A percentile compares a stretch with the other conserved stretches of the same genome.
phyloP scores from a whole-genome alignment of 2,329 filamentous ascomycete species.

The Fusarium nanum region DNA sequence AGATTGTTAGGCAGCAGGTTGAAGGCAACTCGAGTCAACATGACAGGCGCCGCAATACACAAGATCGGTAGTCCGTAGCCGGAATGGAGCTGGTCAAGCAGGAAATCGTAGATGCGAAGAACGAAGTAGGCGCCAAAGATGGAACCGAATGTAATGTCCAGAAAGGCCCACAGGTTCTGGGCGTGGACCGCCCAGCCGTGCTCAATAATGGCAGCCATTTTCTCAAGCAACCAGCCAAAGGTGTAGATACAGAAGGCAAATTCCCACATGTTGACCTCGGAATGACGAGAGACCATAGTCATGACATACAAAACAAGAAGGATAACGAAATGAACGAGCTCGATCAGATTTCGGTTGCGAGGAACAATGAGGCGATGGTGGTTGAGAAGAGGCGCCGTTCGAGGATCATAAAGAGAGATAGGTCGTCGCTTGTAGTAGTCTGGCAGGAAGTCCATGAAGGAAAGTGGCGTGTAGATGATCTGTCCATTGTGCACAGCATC shows the following conservation, averaged over 20 bases:
- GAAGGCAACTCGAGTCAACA: conserved; percentile 77
- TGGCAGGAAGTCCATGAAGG: conserved; percentile 78
- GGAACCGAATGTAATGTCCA: conserved; percentile 74
- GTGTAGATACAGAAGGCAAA: conserved; percentile 72
- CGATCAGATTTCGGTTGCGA: conserved; percentile 72
- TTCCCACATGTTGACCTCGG: conserved; percentile 63
- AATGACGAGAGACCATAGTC: conserved; percentile 70
- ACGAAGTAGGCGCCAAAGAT: conserved; percentile 72
- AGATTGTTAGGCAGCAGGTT: conserved; percentile 80
- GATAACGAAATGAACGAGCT: conserved; percentile 73
- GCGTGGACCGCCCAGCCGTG: conserved; percentile 76
- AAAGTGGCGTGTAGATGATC: conserved; percentile 76
- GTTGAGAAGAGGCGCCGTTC: conserved; percentile 73
- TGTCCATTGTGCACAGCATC: conserved; percentile 76
- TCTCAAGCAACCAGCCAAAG: conserved; percentile 75
- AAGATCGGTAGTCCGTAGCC: conserved; percentile 73
- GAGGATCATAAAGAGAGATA: conserved; percentile 76
- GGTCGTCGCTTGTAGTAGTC: conserved; percentile 79
- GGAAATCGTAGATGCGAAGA: conserved; percentile 68
- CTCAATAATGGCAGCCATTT: conserved; percentile 73
- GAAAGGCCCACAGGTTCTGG: conserved; percentile 79
- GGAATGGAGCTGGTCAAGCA: conserved; percentile 58
- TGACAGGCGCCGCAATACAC: conserved; percentile 73
- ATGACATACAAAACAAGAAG: conserved; percentile 71
- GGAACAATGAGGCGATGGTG: conserved; percentile 80